phyloP scores from a whole-genome alignment of 176 grass and related monocot genomes.

The Triticum monococcum region DNA sequence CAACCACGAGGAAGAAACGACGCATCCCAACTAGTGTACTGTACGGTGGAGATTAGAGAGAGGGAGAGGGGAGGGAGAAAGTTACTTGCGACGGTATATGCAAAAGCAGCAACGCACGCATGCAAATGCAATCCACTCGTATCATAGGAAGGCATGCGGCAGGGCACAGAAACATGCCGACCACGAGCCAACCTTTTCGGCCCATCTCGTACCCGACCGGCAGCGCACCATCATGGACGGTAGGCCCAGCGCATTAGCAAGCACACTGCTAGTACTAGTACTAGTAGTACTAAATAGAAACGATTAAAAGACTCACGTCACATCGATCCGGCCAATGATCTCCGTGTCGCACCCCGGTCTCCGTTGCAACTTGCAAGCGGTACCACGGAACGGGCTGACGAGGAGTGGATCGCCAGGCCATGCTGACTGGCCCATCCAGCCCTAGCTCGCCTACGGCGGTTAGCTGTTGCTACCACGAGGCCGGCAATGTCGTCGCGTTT shows the following conservation, averaged over 20 bases:
- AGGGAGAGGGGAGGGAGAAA: not conserved
- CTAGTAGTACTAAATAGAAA: not conserved
- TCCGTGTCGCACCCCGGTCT: not conserved
- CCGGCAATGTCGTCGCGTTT: not conserved
- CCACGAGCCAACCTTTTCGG: not conserved
- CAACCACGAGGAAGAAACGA: too few species aligned
- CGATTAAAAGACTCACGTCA: constrained; percentile 7
- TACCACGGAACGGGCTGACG: not conserved
- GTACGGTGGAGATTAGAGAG: not conserved
- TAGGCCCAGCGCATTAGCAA: constrained; percentile 27
- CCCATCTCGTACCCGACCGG: constrained; percentile 12
- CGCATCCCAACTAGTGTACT: too few species aligned
- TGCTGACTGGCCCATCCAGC: too few species aligned
- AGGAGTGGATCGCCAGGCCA: too few species aligned
- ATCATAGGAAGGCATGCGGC: not conserved
- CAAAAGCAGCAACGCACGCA: not conserved
- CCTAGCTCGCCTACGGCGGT: too few species aligned
- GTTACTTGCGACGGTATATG: not conserved
- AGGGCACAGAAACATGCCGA: constrained; percentile 24
- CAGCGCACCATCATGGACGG: constrained; percentile 1
- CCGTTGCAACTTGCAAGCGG: not conserved
- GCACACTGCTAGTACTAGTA: not conserved
- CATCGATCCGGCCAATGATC: constrained; percentile 15
- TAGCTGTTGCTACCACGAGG: not conserved
- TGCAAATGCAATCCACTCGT: too few species aligned